phyloP scores from a whole-genome alignment of 2,329 filamentous ascomycete genomes.

The Paecilomyces dactylethromorphus region DNA sequence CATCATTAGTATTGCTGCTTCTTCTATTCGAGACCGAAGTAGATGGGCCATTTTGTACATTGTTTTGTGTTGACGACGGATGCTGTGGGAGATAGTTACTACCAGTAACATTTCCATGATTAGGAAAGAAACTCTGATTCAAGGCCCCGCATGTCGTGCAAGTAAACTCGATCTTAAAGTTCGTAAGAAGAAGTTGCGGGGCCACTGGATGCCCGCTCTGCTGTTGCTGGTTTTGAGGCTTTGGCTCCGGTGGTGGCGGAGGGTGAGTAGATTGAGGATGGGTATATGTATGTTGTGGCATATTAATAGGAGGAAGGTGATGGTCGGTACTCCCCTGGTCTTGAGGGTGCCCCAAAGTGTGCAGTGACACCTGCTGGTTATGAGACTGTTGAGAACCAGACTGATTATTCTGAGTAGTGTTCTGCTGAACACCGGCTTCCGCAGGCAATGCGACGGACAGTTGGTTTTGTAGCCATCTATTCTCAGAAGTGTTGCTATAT shows the following conservation, averaged over 20 bases:
- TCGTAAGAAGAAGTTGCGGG: constrained; percentile 25
- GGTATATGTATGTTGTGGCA: constrained; percentile 17
- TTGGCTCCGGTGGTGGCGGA: constrained; percentile 13
- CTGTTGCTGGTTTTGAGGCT: constrained; percentile 16
- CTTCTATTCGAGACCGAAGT: constrained; percentile 13
- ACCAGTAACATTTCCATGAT: constrained; percentile 29
- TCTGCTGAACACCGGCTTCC: constrained; percentile 14
- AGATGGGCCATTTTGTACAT: constrained; percentile 11
- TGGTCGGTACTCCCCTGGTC: constrained; percentile 15
- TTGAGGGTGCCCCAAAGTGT: constrained; percentile 15
- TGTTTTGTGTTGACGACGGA: constrained; percentile 12
- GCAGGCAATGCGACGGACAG: constrained; percentile 21
- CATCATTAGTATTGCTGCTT: constrained; percentile 9
- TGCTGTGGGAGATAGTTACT: constrained; percentile 20
- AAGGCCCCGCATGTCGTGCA: constrained; percentile 31
- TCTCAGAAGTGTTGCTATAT: constrained; percentile 21
- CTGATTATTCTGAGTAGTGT: constrained; percentile 14
- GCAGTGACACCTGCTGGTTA: constrained; percentile 9
- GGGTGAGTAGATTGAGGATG: constrained; percentile 13
- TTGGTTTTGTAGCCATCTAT: constrained; percentile 26
- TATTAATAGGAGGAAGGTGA: constrained; percentile 14
- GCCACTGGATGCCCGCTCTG: constrained; percentile 17
- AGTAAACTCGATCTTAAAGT: constrained; percentile 35
- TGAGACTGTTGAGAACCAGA: constrained; percentile 8
- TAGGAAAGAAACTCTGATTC: constrained; percentile 33